Base-by-base conservation (phyloP, 108 stramenopile species). In the Nitzschia putrida region DNA sequence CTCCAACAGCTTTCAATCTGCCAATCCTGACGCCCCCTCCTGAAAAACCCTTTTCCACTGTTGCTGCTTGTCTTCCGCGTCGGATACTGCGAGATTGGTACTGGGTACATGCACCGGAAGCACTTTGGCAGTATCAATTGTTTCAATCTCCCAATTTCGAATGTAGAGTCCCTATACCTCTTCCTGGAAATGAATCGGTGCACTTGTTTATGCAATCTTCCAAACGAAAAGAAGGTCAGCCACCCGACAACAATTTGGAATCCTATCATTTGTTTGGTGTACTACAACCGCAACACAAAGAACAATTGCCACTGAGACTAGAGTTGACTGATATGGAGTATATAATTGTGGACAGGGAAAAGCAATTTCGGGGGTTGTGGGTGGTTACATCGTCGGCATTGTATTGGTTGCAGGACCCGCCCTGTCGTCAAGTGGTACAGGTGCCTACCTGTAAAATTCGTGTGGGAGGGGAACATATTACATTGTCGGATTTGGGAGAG, bases 361-460 rank as follows among this genome's bases (percentile, higher is more conserved):
- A 8, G 61, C 43, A 22, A 22, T 47, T 23, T 63, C 61, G 61
- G 44, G 61, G 61, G n/a, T 45, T 40, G 4, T 63, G 61, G 61
- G 44, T 63, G n/a, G 44, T 63, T 38, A 63, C 61, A 3, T 0
- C 44, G 16, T n/a, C 43, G 6, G 61, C 61, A 22, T 44, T 21
- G 44, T 63, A 63, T 47, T 63, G 61, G 61, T 43, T 63, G 43
- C 44, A 47, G 10, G 44, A 63, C 44, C 61, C 61, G 29, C 29
- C 29, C 1, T 3, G 29, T 34, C 1, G 3, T 34, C 29, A 34
- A 34, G 29, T 34, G 29, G 3, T 34, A 34, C 3, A 34, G 29
- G 29, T 34, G 1, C 29, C 29, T 3, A 34, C 29, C 29, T 34
- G 29, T 34, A 59, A 7, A 20, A 16, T 59, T 37, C 12, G 38